phyloP scores from a whole-genome alignment of 345 rosid species.

The Excoecaria cochinchinensis region DNA sequence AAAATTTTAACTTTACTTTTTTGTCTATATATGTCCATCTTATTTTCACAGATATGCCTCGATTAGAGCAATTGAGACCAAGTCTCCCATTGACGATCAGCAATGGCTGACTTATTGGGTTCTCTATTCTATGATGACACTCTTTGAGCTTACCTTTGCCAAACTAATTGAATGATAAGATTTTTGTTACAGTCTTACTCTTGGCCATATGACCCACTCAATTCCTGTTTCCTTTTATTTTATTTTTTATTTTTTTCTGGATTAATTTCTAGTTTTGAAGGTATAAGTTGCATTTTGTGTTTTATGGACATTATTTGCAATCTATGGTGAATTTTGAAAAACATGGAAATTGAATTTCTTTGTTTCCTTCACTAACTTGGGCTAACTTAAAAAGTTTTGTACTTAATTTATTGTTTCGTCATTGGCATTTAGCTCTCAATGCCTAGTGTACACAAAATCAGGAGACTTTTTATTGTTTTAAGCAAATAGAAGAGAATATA shows the following conservation, averaged over 20 bases:
- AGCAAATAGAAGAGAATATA: slow-evolving; percentile 6
- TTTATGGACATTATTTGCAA: too few relatives aligned
- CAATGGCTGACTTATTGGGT: slow-evolving; percentile 99
- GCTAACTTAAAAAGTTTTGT: too few relatives aligned
- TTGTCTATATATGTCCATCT: too few relatives aligned
- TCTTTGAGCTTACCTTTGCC: slow-evolving; percentile 87
- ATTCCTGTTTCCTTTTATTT: neutral
- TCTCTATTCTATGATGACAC: slow-evolving; percentile 80
- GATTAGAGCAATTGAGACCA: too few relatives aligned
- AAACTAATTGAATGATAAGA: slow-evolving; percentile 84
- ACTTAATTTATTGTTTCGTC: too few relatives aligned
- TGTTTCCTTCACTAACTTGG: too few relatives aligned
- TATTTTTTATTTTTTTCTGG: neutral
- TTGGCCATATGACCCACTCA: neutral
- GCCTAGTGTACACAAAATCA: neutral
- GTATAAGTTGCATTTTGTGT: too few relatives aligned
- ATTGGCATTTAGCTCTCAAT: too few relatives aligned
- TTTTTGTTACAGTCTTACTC: neutral
- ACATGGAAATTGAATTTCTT: too few relatives aligned
- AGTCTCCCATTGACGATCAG: slow-evolving; percentile 74
- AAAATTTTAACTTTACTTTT: too few relatives aligned
- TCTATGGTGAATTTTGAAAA: neutral
- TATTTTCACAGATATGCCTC: too few relatives aligned
- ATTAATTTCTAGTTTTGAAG: neutral
- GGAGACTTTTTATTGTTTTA: slow-evolving; percentile 5